Base-by-base conservation (phyloP, 169 alveolate species). In the Miamiensis avidus region DNA sequence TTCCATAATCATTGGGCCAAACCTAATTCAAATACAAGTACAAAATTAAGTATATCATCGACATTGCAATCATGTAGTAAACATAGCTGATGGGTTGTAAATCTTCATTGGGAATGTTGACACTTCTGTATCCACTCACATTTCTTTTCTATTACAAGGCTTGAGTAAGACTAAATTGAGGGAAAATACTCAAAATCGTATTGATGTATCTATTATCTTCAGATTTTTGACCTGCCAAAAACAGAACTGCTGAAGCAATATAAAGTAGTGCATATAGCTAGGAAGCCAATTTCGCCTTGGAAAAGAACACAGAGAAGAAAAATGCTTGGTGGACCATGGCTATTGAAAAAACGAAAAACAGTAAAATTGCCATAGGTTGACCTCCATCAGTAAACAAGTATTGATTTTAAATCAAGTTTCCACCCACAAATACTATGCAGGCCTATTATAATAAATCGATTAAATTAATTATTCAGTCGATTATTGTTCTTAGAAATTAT, bases 1-100 rank as follows among this genome's bases (percentile, higher is more conserved):
- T 86, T 31, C 95, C 95, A 84, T 78, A 91, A 82, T 91, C 93
- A 34, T 88, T 84, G 49, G 93, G 94, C 69, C 84, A 34, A n/a
- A 92, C 90, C 83, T 92, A 81, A 32, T 94, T 96, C 25, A 92
- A 87, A 78, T 94, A 94, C 65, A 84, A 76, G 49, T 34, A 84
- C 65, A 78, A 31, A 31, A 84, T 30, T 6, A 84, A 84, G 29
- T 76, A 84, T 34, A 84, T 28, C 1, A 29, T 27, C 15, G 84
- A 75, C 73, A 75, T 72, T 6, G 65, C 29, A 1, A 32, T 81
- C 28, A 84, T 49, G n/a, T n/a, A n/a, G n/a, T n/a, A n/a, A n/a
- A n/a, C n/a, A n/a, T n/a, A n/a, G n/a, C n/a, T n/a, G n/a, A 75
- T 65, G 33, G 29, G 25, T 65, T 31, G 31, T 29, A 34, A 34